These are phyloP conservation scores for Kewa caespitosa DNA, from an alignment of 179 eudicot species.

Conservation along the genomic window DNA sequence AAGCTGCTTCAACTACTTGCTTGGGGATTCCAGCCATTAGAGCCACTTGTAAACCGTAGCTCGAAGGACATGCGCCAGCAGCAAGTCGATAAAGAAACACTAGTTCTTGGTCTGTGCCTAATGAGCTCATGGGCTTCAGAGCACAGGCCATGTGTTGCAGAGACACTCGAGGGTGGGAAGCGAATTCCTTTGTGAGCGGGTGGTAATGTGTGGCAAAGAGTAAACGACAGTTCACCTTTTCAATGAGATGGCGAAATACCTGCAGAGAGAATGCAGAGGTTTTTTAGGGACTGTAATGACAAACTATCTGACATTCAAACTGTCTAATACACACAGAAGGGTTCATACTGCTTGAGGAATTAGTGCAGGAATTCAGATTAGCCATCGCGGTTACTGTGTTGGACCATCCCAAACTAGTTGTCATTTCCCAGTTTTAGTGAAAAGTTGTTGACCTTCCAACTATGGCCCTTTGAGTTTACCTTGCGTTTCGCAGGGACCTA, in stretches of 20 bases:
- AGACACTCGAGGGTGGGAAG: constrained; percentile 75
- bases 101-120: constrained; percentile 40
- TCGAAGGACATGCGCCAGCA: constrained; percentile 83
- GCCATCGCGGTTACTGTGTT: too few species aligned
- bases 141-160: constrained; percentile 91
- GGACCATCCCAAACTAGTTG: too few species aligned
- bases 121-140: constrained; percentile 40
- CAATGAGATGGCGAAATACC: constrained; percentile 94
- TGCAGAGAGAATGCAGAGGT: constrained; percentile 33
- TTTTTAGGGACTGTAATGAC: too few species aligned
- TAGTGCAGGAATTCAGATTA: too few species aligned
- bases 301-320: too few species aligned
- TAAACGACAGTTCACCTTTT: constrained; percentile 84
- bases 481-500: too few species aligned
- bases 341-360: too few species aligned
- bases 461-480: too few species aligned
- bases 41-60: constrained; percentile 97
- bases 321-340: too few species aligned
- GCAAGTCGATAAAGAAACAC: constrained; percentile 79
- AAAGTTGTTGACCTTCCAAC: too few species aligned
- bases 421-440: too few species aligned
- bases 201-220: constrained; percentile 97
- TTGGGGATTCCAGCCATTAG: constrained; percentile 88
- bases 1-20: constrained; percentile 70
- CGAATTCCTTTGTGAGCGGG: constrained; percentile 92